phyloP scores from a whole-genome alignment of 495 filamentous ascomycete species.

The Aspergillus diversus region DNA sequence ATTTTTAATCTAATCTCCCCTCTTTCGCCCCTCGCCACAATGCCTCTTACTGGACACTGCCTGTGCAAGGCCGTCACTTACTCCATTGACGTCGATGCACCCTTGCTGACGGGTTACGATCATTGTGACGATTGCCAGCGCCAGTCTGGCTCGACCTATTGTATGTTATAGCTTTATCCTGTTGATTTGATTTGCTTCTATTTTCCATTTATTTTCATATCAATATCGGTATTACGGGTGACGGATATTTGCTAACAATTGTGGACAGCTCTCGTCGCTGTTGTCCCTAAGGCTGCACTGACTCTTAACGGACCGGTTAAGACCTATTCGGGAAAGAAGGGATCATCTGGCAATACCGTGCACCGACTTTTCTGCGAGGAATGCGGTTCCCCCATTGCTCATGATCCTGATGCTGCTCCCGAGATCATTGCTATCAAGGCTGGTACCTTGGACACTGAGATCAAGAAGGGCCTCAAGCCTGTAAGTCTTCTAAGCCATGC shows the following conservation, averaged over 20 bases:
- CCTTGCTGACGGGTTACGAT: conserved; percentile 63
- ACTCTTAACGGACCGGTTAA: conserved; percentile 65
- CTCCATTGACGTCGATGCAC: conserved; percentile 57
- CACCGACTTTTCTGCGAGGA: conserved; percentile 71
- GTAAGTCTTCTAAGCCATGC: conserved; percentile 32
- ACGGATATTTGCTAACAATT: not conserved
- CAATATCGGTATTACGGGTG: not conserved
- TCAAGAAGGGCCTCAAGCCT: conserved; percentile 70
- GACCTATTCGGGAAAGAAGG: conserved; percentile 58
- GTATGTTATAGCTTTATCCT: conserved; percentile 36
- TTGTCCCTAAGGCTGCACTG: conserved; percentile 65
- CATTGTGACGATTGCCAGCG: conserved; percentile 77
- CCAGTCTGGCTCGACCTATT: conserved; percentile 70
- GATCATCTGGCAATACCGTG: conserved; percentile 57
- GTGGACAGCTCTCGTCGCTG: conserved; percentile 60
- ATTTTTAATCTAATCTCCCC: conserved; percentile 47
- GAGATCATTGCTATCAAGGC: conserved; percentile 72
- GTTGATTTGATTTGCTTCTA: not conserved
- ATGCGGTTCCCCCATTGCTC: conserved; percentile 70
- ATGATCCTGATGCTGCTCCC: conserved; percentile 68
- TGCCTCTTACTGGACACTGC: conserved; percentile 70
- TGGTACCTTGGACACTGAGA: conserved; percentile 61
- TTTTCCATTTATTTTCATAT: not conserved
- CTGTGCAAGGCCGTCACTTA: conserved; percentile 72
- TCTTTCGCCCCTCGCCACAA: conserved; percentile 50